Evolutionary conservation across 805 yeast species (phyloP), one percentile per base, ranked within the genome.

Genomic region (Nematodospora valgi): DNA sequence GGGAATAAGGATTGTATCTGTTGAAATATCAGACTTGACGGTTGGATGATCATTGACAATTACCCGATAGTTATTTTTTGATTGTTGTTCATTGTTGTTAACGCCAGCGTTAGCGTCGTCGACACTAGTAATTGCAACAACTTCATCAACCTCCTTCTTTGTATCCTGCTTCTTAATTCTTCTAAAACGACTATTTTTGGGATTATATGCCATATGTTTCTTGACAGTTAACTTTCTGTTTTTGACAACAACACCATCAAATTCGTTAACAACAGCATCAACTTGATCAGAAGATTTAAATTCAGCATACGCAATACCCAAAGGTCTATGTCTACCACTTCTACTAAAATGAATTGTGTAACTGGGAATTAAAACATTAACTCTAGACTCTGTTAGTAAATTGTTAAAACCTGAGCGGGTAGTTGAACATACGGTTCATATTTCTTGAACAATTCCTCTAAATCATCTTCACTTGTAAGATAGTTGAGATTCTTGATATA

Each of bases 401-500:
- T 24, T 23, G 4, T 11, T 19, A 6, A 6, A 15, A 23, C 13
- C 25, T 4, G 26, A 12, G 33, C 24, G 33, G 33, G 38, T 32
- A 37, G 17, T 22, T 31, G 15, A 21, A 44, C 76, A 33, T 62
- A 74, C 80, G 72, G 72, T 3, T 68, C 57, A 46, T 58, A 74
- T 1, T 58, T 70, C 27, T 54, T 56, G 31, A 80, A 59, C 34
- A 68, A 62, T 10, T 61, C 69, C 24, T 49, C 52, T 27, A 81
- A 59, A 28, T 76, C 81, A 4, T 61, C 66, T 47, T 76, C 82
- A n/a, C 76, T 66, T 9, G 80, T 64, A 11, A 59, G 48, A 52
- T 59, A 75, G 38, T 71, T 68, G 37, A 81, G 62, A 52, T 81
- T 80, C 38, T 74, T 70, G 37, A 81, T 58, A 43, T 72, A 74